These are phyloP conservation scores for Colletotrichum lupini DNA, from an alignment of 2,329 filamentous ascomycete species.

Conservation along the genomic window DNA sequence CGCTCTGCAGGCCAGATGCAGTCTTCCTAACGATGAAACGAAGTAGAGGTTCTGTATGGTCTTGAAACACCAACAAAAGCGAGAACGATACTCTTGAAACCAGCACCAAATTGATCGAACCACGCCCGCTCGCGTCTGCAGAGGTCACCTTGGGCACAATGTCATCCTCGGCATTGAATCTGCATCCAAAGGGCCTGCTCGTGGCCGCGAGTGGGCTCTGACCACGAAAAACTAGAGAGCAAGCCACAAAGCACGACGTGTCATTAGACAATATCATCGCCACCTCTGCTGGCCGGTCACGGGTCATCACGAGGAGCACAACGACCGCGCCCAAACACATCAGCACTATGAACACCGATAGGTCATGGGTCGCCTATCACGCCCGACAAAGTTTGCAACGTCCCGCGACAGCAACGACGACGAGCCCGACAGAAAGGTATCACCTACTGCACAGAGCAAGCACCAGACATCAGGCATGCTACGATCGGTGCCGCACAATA, in stretches of 20 bases:
- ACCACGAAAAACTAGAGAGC: constrained; percentile 17
- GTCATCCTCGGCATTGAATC: constrained; percentile 14
- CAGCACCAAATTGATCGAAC: constrained; percentile 9
- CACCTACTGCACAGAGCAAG: neutral
- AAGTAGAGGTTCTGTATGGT: no score
- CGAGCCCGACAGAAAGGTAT: neutral
- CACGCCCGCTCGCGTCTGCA: constrained; percentile 9
- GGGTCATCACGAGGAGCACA: neutral
- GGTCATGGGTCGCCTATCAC: neutral
- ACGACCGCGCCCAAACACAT: constrained; percentile 9
- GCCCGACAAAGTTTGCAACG: constrained; percentile 6
- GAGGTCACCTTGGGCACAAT: neutral
- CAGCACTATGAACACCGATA: neutral
- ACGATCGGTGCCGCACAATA: neutral
- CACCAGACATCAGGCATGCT: constrained; percentile 3
- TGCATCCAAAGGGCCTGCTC: neutral
- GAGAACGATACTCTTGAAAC: constrained; percentile 14
- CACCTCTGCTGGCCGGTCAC: neutral
- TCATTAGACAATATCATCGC: constrained; percentile 5
- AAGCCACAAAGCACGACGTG: constrained; percentile 4
- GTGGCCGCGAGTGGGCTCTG: constrained; percentile 8
- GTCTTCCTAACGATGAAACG: no score
- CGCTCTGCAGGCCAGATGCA: no score
- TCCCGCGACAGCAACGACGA: neutral
- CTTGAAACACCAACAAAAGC: neutral